Percentiles rank a stretch among this genome's conserved stretches.
Evolutionary conservation across 139 green algal genomes (phyloP).

Genomic region (Ettlia oleoabundans): DNA sequence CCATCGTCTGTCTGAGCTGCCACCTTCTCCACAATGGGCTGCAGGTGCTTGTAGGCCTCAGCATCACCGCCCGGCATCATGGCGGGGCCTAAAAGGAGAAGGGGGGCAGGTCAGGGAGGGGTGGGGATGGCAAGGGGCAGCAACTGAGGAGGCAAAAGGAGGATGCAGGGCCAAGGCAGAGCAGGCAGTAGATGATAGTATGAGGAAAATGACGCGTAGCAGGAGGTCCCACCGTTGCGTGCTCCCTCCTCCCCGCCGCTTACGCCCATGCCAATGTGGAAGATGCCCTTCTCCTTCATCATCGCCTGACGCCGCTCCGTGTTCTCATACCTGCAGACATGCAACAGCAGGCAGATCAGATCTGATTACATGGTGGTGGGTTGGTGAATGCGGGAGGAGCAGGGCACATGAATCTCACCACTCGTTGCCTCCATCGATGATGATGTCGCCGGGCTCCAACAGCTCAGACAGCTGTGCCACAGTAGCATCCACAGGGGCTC

Average conservation of each 20-base stretch:
- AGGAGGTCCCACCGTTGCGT: conserved; percentile 89
- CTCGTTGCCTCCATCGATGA: conserved; percentile 98
- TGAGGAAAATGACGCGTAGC: too few species aligned
- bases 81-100: conserved; percentile 74
- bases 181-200: too few species aligned
- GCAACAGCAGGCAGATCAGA: too few species aligned
- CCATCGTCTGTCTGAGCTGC: conserved; percentile 96
- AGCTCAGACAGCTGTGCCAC: conserved; percentile 86
- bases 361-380: not conserved
- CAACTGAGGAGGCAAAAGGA: too few species aligned
- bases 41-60: conserved; percentile 88
- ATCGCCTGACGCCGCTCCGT: conserved; percentile 87
- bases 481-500: conserved; percentile 93
- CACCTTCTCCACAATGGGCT: conserved; percentile 93
- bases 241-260: conserved; percentile 98
- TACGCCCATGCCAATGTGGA: conserved; percentile 99
- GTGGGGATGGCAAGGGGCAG: not conserved
- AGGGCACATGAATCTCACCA: too few species aligned
- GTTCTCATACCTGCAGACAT: conserved; percentile 89
- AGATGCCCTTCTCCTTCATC: conserved; percentile 86
- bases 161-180: too few species aligned
- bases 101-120: not conserved
- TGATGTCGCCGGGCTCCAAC: conserved; percentile 96
- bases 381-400: not conserved
- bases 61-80: conserved; percentile 97